These are phyloP conservation scores for Kwoniella dendrophila DNA, from an alignment of 768 basidiomycete species.

Conservation along the genomic window DNA sequence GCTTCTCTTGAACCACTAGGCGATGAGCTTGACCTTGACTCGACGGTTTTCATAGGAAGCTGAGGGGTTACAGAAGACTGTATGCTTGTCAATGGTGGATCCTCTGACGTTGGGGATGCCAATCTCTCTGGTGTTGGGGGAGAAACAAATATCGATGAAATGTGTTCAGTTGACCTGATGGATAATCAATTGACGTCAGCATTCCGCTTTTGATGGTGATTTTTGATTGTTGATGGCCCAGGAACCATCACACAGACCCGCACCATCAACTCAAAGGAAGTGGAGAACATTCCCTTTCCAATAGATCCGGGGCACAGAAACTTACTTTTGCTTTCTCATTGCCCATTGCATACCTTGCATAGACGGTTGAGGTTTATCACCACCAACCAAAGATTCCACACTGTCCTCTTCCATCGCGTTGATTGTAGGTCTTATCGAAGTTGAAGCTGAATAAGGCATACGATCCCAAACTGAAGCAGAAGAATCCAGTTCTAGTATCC, in stretches of 20 bases:
- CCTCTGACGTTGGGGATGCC: constrained; percentile 15
- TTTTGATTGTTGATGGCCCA: no score
- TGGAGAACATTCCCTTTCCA: background rate
- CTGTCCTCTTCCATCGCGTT: constrained; percentile 36
- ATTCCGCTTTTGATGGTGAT: background rate
- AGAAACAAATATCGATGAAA: constrained; percentile 46
- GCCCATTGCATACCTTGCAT: constrained; percentile 24
- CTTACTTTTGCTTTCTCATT: constrained; percentile 25
- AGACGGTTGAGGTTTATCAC: constrained; percentile 8
- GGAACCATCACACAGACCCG: no score
- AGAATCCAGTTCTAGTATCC: constrained; percentile 21
- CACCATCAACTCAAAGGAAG: background rate
- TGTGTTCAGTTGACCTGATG: constrained; percentile 25
- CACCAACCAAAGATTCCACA: constrained; percentile 36
- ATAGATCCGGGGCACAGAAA: background rate
- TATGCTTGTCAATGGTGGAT: background rate
- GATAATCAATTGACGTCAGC: constrained; percentile 9
- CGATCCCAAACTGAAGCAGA: constrained; percentile 30
- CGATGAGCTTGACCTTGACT: constrained; percentile 3
- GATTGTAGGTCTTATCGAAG: constrained; percentile 12
- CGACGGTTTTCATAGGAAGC: background rate
- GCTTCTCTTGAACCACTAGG: constrained; percentile 8
- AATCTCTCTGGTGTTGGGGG: constrained; percentile 49
- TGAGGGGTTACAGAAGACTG: background rate
- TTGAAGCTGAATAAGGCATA: constrained; percentile 37